Conservation (phyloP, 116 monocot species). For the Zostera marina region DNA sequence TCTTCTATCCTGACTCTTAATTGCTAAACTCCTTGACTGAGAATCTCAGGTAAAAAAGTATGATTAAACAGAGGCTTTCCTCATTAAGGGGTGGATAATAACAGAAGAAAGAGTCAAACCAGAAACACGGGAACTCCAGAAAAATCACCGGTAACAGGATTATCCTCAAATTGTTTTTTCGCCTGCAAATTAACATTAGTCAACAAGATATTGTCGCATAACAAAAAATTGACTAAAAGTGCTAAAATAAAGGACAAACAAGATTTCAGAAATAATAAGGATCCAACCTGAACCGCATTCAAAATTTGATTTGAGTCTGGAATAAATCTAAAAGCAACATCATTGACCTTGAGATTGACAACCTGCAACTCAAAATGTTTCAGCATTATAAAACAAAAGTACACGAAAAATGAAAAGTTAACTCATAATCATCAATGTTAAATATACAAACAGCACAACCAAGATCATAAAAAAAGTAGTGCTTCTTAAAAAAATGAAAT, state of each 20-base stretch:
- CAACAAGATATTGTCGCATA: neutral
- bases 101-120: constrained; percentile 20
- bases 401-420: neutral
- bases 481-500: no score
- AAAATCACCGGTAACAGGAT: constrained; percentile 20
- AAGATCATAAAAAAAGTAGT: no score
- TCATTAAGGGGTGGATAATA: neutral
- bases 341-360: constrained; percentile 72
- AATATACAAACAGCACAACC: no score
- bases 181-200: constrained; percentile 19
- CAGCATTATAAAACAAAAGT: neutral
- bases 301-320: constrained; percentile 67
- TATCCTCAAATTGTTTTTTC: constrained; percentile 24
- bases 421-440: no score
- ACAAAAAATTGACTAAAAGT: neutral
- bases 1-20: constrained; percentile 59
- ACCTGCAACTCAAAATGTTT: constrained; percentile 29
- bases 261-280: neutral
- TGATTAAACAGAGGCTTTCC: neutral
- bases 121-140: constrained; percentile 87
- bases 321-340: constrained; percentile 73
- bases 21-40: constrained; percentile 64
- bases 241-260: neutral
- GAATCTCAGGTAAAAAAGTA: constrained; percentile 6
- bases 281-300: constrained; percentile 68